Conservation (phyloP, 305 asterid species). For the Fraxinus sp. region DNA sequence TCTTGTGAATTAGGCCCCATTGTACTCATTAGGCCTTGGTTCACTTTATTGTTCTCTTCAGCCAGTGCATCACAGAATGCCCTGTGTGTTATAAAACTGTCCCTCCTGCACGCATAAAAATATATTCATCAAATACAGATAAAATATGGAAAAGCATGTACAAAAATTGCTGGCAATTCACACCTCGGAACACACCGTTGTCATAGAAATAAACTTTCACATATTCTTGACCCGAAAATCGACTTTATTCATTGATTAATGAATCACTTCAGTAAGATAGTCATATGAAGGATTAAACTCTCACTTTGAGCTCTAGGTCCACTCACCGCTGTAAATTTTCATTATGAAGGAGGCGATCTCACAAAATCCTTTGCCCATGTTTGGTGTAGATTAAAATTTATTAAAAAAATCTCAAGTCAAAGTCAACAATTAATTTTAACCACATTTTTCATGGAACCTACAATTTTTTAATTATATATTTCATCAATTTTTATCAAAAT, state of each 20-base stretch:
- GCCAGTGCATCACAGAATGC: constrained; percentile 86
- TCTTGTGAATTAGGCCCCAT: constrained; percentile 39
- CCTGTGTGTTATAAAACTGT: constrained; percentile 89
- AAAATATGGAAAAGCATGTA: not conserved
- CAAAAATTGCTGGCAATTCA: not conserved
- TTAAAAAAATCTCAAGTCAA: not conserved
- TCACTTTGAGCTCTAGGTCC: not conserved
- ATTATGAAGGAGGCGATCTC: not conserved
- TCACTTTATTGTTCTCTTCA: constrained; percentile 82
- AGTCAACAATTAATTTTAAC: not conserved
- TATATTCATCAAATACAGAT: not conserved
- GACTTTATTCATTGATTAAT: not conserved
- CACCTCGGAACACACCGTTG: not conserved
- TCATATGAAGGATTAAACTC: not conserved
- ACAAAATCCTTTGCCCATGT: not conserved
- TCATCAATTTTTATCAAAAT: not conserved
- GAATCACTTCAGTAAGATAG: not conserved
- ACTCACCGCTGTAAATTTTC: not conserved
- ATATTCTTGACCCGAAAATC: not conserved
- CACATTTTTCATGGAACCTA: not conserved
- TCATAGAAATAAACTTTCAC: not conserved
- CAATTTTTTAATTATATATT: not conserved
- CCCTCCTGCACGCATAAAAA: constrained; percentile 53
- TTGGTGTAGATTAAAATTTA: not conserved
- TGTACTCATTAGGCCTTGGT: constrained; percentile 46